These are phyloP conservation scores for Adansonia digitata DNA, from an alignment of 345 rosid genomes.

Conservation along the genomic window DNA sequence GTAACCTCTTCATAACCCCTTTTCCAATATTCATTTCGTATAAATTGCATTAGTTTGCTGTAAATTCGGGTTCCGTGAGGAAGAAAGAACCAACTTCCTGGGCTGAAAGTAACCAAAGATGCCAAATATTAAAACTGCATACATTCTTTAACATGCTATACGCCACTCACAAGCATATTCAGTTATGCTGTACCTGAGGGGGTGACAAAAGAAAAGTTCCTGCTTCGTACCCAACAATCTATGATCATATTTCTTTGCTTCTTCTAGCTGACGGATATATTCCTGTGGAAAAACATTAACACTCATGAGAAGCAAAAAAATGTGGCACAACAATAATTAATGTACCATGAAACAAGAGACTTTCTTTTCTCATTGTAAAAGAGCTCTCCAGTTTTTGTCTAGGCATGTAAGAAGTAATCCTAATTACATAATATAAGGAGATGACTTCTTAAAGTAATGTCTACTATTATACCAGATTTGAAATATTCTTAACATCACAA, in stretches of 20 bases:
- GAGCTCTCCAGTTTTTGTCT: neutral
- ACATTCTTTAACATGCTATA: constrained; percentile 7
- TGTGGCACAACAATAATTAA: neutral
- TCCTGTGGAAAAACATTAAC: constrained; percentile 43
- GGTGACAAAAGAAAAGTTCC: constrained; percentile 90
- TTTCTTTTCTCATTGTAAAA: too few relatives aligned
- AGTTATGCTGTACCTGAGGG: constrained; percentile 48
- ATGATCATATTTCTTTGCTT: constrained; percentile 93
- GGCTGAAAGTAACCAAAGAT: constrained; percentile 50
- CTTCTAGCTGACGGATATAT: constrained; percentile 63
- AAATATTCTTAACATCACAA: neutral
- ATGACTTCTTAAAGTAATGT: neutral
- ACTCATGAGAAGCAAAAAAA: neutral
- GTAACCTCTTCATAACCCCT: constrained; percentile 93
- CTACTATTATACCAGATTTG: neutral
- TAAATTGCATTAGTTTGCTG: constrained; percentile 80
- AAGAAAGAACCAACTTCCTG: constrained; percentile 98
- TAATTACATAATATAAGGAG: neutral
- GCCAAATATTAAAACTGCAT: constrained; percentile 10
- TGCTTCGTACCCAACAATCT: constrained; percentile 83
- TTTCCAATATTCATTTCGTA: constrained; percentile 59
- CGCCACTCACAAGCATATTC: constrained; percentile 1
- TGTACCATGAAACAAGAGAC: neutral
- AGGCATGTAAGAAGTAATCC: neutral
- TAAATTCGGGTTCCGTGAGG: constrained; percentile 85